Base-by-base conservation (phyloP, 2,329 filamentous ascomycete species). In the Bipolaris sorokiniana region DNA sequence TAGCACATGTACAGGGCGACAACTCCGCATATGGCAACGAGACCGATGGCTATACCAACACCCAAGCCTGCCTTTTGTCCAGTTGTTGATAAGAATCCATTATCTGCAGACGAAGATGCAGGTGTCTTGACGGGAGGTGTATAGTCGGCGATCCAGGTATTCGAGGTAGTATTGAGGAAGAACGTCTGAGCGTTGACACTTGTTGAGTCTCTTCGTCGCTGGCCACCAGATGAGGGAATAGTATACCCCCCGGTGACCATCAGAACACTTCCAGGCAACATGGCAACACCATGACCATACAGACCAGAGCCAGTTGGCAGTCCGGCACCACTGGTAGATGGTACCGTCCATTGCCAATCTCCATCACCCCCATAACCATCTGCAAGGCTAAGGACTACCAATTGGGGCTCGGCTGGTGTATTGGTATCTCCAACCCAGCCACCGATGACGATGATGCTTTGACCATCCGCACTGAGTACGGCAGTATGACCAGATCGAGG, bases 401-500 rank as follows among this genome's bases (percentile, higher is more conserved):
- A 80, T 71, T 97, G 92, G 1, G 95, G 95, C 28, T 88, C 81
- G 0, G 95, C 95, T 1, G 93, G 85, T 31, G 87, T 89, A 7
- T 80, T 83, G 0, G 90, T 82, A 68, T 96, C 88, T 3, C 93
- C 94, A 4, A 97, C 92, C 95, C 95, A 99, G 1, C 95, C 95
- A 18, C 95, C 95, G 58, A 92, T 82, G 1, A 99, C 79, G 38
- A 97, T 80, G 7, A 98, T 81, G n/a, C 84, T 86, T 23, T 81
- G 85, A 0, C 93, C 93, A 69, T 96, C 92, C 50, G 89, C 84
- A 26, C 87, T 91, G 4, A 97, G 78, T 1, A 97, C 85, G 1
- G 94, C 88, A 0, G 91, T 93, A 71, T 99, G 95, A 0, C 95
- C 95, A 3, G 93, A 97, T 53, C 95, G 83, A 36, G 92, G 91